phyloP scores from a whole-genome alignment of 805 yeast genomes.

The Metschnikowia lachancei region DNA sequence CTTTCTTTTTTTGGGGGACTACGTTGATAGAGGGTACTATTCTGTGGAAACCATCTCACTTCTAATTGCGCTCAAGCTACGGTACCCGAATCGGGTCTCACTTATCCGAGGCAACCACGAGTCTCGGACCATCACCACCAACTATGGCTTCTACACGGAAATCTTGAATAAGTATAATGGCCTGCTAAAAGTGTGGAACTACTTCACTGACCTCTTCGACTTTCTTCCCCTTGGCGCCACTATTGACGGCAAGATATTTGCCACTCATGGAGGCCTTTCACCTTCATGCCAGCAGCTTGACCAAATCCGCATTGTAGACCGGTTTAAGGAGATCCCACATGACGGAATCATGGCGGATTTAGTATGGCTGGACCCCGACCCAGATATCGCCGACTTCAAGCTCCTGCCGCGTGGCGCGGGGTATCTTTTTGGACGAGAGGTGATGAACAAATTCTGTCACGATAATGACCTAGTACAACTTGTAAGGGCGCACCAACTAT shows the following conservation, averaged over 20 bases:
- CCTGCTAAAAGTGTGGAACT: slow-evolving; percentile 71
- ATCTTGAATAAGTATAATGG: slow-evolving; percentile 86
- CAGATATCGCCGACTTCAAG: slow-evolving; percentile 69
- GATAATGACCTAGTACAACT: slow-evolving; percentile 78
- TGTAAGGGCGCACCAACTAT: slow-evolving; percentile 91
- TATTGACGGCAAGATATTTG: slow-evolving; percentile 84
- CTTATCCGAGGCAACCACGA: slow-evolving; percentile 95
- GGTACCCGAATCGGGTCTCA: slow-evolving; percentile 81
- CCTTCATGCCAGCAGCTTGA: slow-evolving; percentile 94
- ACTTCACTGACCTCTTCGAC: slow-evolving; percentile 91
- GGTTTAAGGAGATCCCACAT: slow-evolving; percentile 94
- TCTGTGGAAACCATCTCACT: slow-evolving; percentile 89
- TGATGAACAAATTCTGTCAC: slow-evolving; percentile 80
- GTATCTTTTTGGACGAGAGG: slow-evolving; percentile 88
- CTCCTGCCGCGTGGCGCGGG: slow-evolving; percentile 97
- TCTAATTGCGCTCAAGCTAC: slow-evolving; percentile 73
- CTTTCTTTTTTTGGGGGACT: slow-evolving; percentile 90
- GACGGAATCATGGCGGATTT: slow-evolving; percentile 99
- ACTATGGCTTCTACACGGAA: slow-evolving; percentile 95
- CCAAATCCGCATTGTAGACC: slow-evolving; percentile 83
- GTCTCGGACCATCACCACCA: slow-evolving; percentile 93
- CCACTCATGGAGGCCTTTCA: slow-evolving; percentile 95
- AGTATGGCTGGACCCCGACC: slow-evolving; percentile 98
- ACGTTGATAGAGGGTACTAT: slow-evolving; percentile 93
- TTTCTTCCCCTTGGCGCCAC: slow-evolving; percentile 63